Evolutionary conservation across 257 asterid genomes (phyloP).

Genomic region (Lithospermum erythrorhizon): DNA sequence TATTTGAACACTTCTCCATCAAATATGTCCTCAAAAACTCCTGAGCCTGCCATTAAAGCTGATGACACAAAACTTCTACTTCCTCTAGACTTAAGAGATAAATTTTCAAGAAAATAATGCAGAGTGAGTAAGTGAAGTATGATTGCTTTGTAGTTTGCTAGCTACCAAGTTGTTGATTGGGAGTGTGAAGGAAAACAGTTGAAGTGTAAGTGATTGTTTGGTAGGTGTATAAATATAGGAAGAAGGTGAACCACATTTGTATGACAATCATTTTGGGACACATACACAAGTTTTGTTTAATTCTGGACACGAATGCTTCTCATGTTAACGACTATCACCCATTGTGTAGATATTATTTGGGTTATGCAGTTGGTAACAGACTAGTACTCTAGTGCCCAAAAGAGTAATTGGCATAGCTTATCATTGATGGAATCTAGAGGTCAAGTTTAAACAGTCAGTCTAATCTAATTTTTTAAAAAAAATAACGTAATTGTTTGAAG

Average conservation of each 20-base stretch:
- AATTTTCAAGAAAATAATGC: not conserved
- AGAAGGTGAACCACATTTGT: slow-evolving; percentile 28
- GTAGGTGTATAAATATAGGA: slow-evolving; percentile 20
- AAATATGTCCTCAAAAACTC: slow-evolving; percentile 62
- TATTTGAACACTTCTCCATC: slow-evolving; percentile 75
- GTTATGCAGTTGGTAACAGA: too few species aligned
- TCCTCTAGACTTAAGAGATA: slow-evolving; percentile 3
- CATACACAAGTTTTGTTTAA: slow-evolving; percentile 5
- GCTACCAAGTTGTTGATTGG: not conserved
- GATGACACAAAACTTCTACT: slow-evolving; percentile 5
- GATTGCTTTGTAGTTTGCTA: not conserved
- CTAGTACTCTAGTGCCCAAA: too few species aligned
- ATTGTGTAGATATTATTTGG: not conserved
- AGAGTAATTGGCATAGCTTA: too few species aligned
- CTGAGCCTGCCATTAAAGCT: slow-evolving; percentile 64
- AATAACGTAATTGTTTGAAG: too few species aligned
- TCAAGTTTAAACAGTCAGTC: too few species aligned
- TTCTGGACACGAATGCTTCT: slow-evolving; percentile 11
- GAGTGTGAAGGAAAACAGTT: slow-evolving; percentile 8
- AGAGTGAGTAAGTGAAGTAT: slow-evolving; percentile 12
- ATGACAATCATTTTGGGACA: slow-evolving; percentile 13
- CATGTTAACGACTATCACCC: not conserved
- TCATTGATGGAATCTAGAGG: too few species aligned
- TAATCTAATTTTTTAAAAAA: too few species aligned
- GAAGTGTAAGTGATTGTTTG: slow-evolving; percentile 3